A percentile compares a stretch with the other conserved stretches of the same genome.
These are phyloP conservation scores for Cadophora sp. DNA, from an alignment of 2,329 filamentous ascomycete species.

Conservation along the genomic window DNA sequence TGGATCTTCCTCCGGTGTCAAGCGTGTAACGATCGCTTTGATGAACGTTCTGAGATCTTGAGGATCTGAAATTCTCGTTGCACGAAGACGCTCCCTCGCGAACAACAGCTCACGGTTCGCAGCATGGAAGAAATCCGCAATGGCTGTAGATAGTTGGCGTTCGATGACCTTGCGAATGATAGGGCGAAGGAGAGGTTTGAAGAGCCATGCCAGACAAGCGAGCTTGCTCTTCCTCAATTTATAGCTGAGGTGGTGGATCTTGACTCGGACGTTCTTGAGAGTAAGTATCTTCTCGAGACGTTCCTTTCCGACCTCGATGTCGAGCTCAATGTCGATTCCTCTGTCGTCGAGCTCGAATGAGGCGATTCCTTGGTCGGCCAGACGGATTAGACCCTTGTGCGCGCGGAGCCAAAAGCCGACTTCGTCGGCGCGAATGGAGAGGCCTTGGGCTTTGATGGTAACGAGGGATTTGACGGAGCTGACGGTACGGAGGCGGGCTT, in stretches of 20 bases:
- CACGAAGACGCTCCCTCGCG: conserved; percentile 84
- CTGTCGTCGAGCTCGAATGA: conserved; percentile 86
- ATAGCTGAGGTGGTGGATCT: conserved; percentile 88
- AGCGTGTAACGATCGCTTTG: conserved; percentile 78
- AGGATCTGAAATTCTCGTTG: conserved; percentile 82
- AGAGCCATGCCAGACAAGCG: conserved; percentile 78
- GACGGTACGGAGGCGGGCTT: conserved; percentile 73
- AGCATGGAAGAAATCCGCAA: conserved; percentile 72
- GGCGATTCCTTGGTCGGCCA: conserved; percentile 84
- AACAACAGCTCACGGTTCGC: conserved; percentile 87
- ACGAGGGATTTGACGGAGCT: conserved; percentile 71
- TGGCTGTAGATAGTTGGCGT: conserved; percentile 73
- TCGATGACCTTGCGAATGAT: conserved; percentile 82
- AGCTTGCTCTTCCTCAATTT: conserved; percentile 77
- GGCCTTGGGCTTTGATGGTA: conserved; percentile 79
- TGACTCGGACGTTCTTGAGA: conserved; percentile 76
- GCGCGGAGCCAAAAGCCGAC: conserved; percentile 88
- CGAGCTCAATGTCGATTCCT: conserved; percentile 85
- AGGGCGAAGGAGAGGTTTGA: conserved; percentile 84
- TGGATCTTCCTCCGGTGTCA: conserved; percentile 75
- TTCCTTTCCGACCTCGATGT: conserved; percentile 82
- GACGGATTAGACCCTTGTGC: conserved; percentile 75
- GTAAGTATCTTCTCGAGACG: conserved; percentile 81
- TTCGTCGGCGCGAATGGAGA: conserved; percentile 85
- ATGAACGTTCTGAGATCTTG: conserved; percentile 82